Percentiles rank a stretch among this genome's conserved stretches.
These are phyloP conservation scores for Ceratobasidium sp. DNA, from an alignment of 1,284 basidiomycete species.

Conservation along the genomic window DNA sequence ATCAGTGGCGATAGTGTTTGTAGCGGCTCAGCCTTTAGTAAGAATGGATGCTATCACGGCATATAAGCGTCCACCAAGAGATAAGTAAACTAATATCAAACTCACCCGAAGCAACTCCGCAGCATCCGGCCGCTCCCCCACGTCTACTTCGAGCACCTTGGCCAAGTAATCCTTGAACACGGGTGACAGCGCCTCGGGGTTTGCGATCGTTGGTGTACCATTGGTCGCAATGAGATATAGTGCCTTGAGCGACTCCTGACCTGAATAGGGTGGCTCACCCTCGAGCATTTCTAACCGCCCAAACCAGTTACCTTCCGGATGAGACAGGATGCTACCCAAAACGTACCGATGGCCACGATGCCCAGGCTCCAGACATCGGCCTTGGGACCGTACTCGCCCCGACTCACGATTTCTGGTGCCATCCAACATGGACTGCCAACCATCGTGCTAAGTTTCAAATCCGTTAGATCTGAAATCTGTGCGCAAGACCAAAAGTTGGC, in stretches of 20 bases:
- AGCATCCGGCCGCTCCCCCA: slow-evolving; percentile 91
- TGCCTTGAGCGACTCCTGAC: slow-evolving; percentile 95
- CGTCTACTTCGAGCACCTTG: slow-evolving; percentile 91
- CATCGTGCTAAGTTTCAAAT: slow-evolving; percentile 99
- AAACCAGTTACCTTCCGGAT: background rate
- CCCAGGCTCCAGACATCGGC: slow-evolving; percentile 99
- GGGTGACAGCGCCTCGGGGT: slow-evolving; percentile 87
- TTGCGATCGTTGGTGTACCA: slow-evolving; percentile 96
- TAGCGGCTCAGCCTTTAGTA: slow-evolving; percentile 88
- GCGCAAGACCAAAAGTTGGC: slow-evolving; percentile 99
- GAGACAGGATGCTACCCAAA: background rate
- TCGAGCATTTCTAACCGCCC: slow-evolving; percentile 92
- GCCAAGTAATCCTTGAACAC: slow-evolving; percentile 94
- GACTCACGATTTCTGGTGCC: slow-evolving; percentile 98
- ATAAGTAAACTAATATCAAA: slow-evolving; percentile 21
- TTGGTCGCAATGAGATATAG: slow-evolving; percentile 98
- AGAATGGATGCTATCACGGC: slow-evolving; percentile 79
- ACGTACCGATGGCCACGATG: slow-evolving; percentile 96
- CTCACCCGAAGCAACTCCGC: slow-evolving; percentile 80
- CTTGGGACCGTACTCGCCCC: slow-evolving; percentile 98
- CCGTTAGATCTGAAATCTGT: slow-evolving; percentile 89
- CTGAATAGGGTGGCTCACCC: slow-evolving; percentile 97
- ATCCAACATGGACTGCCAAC: slow-evolving; percentile 99
- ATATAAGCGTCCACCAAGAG: slow-evolving; percentile 3
- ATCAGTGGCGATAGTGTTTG: slow-evolving; percentile 90